Conservation (phyloP, 108 stramenopile species). For the Nitzschia inconspicua region DNA sequence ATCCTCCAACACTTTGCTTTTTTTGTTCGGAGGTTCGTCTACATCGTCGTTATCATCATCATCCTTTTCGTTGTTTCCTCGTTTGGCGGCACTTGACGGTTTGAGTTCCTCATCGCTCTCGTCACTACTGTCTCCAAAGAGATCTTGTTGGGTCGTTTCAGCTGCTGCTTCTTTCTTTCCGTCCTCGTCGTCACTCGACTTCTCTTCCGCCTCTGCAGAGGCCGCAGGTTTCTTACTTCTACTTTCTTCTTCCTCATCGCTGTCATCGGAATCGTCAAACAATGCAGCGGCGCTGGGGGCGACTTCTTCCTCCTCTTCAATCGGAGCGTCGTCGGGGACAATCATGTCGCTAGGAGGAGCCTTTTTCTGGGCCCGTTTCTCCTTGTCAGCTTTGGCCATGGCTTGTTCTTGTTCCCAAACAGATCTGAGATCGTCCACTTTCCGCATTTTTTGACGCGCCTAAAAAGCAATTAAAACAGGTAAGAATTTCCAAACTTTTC, state of each 20-base stretch:
- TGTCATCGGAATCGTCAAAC: constrained; percentile 64
- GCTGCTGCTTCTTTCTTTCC: constrained; percentile 16
- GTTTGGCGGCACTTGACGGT: constrained; percentile 27
- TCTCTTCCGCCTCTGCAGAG: not conserved
- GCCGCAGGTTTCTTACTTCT: constrained; percentile 1
- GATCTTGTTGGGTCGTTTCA: constrained; percentile 50
- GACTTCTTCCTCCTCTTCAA: constrained; percentile 43
- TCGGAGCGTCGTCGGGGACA: constrained; percentile 45
- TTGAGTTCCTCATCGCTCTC: constrained; percentile 49
- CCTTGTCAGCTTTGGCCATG: constrained; percentile 35
- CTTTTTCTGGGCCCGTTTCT: constrained; percentile 44
- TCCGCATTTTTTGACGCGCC: constrained; percentile 64
- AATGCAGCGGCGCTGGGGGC: constrained; percentile 36
- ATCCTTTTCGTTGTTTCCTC: constrained; percentile 9
- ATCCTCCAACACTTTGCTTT: constrained; percentile 17
- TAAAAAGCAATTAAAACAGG: not conserved
- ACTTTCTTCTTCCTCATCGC: constrained; percentile 9
- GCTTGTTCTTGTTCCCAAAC: constrained; percentile 68
- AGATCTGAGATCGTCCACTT: constrained; percentile 54
- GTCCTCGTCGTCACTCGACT: constrained; percentile 9
- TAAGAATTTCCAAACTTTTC: not conserved
- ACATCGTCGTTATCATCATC: constrained; percentile 23
- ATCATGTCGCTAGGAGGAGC: constrained; percentile 26
- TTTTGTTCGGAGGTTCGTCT: constrained; percentile 20
- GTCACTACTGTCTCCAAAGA: constrained; percentile 64